These are phyloP conservation scores for Ceratorhiza oryzae-sativae DNA, from an alignment of 1,284 basidiomycete genomes.

Conservation along the genomic window DNA sequence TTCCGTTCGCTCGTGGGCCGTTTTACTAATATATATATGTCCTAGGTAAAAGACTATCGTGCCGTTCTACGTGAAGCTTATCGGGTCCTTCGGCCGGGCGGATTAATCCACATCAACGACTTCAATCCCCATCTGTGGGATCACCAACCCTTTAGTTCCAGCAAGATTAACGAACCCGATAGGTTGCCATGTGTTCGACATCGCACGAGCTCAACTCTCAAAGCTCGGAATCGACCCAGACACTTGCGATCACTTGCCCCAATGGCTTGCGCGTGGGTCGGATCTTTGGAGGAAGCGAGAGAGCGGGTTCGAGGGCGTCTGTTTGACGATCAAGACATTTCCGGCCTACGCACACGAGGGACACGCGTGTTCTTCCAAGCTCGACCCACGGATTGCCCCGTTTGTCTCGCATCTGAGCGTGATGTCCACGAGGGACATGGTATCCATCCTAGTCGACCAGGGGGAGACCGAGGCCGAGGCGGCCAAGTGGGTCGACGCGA, in stretches of 20 bases:
- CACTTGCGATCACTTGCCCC: neutral
- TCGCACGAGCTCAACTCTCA: neutral
- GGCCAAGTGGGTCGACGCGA: neutral
- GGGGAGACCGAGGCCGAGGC: neutral
- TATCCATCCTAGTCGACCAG: neutral
- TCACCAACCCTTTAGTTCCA: neutral
- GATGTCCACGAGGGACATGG: neutral
- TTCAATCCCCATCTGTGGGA: neutral
- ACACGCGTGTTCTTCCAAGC: neutral
- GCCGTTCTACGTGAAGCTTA: neutral
- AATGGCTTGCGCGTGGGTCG: neutral
- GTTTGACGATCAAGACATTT: neutral
- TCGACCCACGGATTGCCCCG: neutral
- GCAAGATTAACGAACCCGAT: conserved; percentile 1
- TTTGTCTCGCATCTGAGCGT: neutral
- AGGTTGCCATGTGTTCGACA: neutral
- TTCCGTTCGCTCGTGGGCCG: neutral
- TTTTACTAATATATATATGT: neutral
- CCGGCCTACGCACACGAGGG: conserved; percentile 10
- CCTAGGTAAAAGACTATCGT: neutral
- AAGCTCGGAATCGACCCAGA: neutral
- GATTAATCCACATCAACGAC: neutral
- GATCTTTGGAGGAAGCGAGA: neutral
- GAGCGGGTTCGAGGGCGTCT: conserved; percentile 1
- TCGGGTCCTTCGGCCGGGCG: conserved; percentile 4